Conservation (phyloP, 1,284 basidiomycete species). For the Cerrena zonata region DNA sequence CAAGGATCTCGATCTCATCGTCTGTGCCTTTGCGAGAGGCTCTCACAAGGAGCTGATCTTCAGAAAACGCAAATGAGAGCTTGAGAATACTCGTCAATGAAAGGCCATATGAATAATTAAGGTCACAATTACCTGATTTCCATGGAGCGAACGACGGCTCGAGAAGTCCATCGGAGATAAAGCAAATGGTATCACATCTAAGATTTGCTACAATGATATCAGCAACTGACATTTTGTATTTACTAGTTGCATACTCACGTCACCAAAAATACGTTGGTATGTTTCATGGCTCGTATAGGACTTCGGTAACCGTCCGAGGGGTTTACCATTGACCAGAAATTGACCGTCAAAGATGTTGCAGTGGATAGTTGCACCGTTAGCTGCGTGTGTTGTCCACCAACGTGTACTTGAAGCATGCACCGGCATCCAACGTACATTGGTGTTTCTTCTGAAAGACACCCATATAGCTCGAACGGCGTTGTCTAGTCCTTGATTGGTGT, state of each 20-base stretch:
- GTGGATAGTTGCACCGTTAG: slow-evolving; percentile 26
- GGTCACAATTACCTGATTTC: neutral
- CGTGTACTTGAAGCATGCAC: too few relatives aligned
- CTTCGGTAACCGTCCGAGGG: slow-evolving; percentile 33
- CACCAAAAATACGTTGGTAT: neutral
- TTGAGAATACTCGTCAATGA: neutral
- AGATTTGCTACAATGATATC: neutral
- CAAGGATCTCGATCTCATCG: neutral
- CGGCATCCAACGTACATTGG: too few relatives aligned
- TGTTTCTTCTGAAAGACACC: too few relatives aligned
- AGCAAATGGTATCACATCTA: neutral
- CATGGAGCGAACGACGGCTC: neutral
- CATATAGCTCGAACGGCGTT: too few relatives aligned
- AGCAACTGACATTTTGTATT: neutral
- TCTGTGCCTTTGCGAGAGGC: neutral
- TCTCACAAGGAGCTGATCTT: neutral
- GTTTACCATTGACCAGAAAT: slow-evolving; percentile 38
- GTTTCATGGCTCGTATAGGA: neutral
- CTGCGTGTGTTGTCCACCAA: too few relatives aligned
- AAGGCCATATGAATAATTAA: neutral
- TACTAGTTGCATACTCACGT: neutral
- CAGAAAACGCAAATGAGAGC: neutral
- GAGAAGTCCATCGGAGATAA: neutral
- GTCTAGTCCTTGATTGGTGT: too few relatives aligned
- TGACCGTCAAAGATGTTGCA: slow-evolving; percentile 37